Percentiles rank a stretch among this genome's conserved stretches.
Evolutionary conservation across 495 filamentous ascomycete genomes (phyloP).

Genomic region (Penicillium turbatum): DNA sequence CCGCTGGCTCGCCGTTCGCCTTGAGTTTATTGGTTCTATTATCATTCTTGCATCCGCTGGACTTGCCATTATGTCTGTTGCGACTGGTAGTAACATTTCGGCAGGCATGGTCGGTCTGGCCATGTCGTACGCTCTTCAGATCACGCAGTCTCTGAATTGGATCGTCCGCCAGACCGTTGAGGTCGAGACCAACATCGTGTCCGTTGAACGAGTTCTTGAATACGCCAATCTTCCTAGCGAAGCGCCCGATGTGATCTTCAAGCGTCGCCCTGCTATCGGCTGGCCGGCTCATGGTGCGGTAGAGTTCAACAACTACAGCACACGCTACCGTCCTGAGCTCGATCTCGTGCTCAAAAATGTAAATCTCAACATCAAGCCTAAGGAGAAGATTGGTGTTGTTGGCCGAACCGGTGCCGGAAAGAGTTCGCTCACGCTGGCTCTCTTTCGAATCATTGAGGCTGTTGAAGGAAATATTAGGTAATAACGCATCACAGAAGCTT

Average conservation of each 20-base stretch:
- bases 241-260: constrained; percentile 88
- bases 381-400: constrained; percentile 97
- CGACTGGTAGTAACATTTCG: constrained; percentile 61
- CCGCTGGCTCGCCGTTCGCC: constrained; percentile 89
- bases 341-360: constrained; percentile 92
- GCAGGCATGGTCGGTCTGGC: constrained; percentile 84
- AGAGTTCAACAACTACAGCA: constrained; percentile 88
- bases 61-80: constrained; percentile 77
- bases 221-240: constrained; percentile 92
- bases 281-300: constrained; percentile 93
- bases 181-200: constrained; percentile 98
- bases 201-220: constrained; percentile 95
- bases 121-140: constrained; percentile 96
- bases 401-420: constrained; percentile 96
- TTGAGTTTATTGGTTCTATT: constrained; percentile 94
- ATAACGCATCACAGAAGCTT: constrained; percentile 4
- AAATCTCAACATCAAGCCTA: constrained; percentile 84
- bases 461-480: constrained; percentile 67
- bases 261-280: constrained; percentile 77
- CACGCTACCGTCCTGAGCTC: constrained; percentile 81
- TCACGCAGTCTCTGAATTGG: constrained; percentile 98
- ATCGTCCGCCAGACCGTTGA: constrained; percentile 98
- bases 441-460: constrained; percentile 96
- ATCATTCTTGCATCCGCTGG: constrained; percentile 86
- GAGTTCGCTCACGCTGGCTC: constrained; percentile 85